These are phyloP conservation scores for Cadophora luteo-olivacea DNA, from an alignment of 2,329 filamentous ascomycete species.

Conservation along the genomic window DNA sequence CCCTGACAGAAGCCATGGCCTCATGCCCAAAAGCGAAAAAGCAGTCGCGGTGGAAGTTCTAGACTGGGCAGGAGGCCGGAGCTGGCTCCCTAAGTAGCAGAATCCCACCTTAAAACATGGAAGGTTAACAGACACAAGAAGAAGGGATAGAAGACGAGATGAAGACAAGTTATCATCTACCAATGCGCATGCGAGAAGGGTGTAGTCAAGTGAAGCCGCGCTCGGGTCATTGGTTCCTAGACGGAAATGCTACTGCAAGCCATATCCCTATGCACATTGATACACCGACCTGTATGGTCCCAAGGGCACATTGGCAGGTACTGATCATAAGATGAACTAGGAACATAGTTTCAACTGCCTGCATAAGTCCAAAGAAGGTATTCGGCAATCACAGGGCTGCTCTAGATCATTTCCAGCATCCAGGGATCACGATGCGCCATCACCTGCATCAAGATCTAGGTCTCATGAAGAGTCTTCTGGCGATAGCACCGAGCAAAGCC, in stretches of 20 bases:
- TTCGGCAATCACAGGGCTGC: slow-evolving; percentile 26
- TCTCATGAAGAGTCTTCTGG: neutral
- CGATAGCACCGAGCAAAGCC: slow-evolving; percentile 25
- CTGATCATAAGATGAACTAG: slow-evolving; percentile 27
- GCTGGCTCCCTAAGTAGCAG: neutral
- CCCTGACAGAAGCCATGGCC: slow-evolving; percentile 5
- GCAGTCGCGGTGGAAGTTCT: slow-evolving; percentile 8
- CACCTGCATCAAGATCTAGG: slow-evolving; percentile 19
- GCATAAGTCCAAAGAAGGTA: neutral
- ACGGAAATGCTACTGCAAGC: slow-evolving; percentile 3
- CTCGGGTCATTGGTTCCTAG: slow-evolving; percentile 5
- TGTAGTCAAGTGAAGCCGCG: neutral
- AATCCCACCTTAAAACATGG: neutral
- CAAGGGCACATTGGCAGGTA: slow-evolving; percentile 14
- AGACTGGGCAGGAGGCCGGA: slow-evolving; percentile 13
- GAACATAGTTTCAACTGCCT: slow-evolving; percentile 8
- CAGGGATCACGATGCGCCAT: slow-evolving; percentile 26
- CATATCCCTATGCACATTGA: slow-evolving; percentile 12
- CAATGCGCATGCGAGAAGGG: neutral
- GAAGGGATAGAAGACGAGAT: neutral
- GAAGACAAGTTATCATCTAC: slow-evolving; percentile 9
- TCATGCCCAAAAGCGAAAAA: slow-evolving; percentile 2
- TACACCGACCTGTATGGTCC: slow-evolving; percentile 6
- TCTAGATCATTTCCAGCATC: slow-evolving; percentile 23
- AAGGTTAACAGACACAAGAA: neutral